Conservation (phyloP, 257 asterid species). For the Galeopsis tetrahit region DNA sequence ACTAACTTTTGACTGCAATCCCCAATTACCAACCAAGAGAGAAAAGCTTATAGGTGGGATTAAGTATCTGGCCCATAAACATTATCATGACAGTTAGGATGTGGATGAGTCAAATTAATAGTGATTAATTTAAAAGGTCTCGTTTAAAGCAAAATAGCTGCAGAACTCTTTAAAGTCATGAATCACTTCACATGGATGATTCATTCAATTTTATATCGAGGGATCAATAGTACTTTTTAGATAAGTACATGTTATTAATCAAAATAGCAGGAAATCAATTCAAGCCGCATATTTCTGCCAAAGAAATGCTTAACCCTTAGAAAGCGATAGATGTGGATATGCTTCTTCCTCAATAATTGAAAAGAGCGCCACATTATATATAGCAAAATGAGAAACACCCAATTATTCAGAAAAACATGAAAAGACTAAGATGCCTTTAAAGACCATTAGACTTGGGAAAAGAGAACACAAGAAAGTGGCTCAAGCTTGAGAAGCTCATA, state of each 20-base stretch:
- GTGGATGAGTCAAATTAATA: too few relatives aligned
- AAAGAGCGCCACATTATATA: neutral
- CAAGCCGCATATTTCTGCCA: neutral
- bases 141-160: neutral
- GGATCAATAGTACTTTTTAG: neutral
- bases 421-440: neutral
- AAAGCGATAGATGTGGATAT: neutral
- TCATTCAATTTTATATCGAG: neutral
- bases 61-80: too few relatives aligned
- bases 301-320: neutral
- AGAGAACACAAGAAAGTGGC: neutral
- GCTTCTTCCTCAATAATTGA: neutral
- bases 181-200: neutral
- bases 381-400: neutral
- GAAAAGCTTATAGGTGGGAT: too few relatives aligned
- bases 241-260: neutral
- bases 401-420: neutral
- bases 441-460: neutral
- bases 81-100: too few relatives aligned
- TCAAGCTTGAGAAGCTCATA: neutral
- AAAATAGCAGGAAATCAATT: neutral
- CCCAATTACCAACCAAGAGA: neutral
- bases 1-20: too few relatives aligned
- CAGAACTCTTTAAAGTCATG: neutral
- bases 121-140: too few relatives aligned